phyloP scores from a whole-genome alignment of 495 filamentous ascomycete species.

The Podospora comata region DNA sequence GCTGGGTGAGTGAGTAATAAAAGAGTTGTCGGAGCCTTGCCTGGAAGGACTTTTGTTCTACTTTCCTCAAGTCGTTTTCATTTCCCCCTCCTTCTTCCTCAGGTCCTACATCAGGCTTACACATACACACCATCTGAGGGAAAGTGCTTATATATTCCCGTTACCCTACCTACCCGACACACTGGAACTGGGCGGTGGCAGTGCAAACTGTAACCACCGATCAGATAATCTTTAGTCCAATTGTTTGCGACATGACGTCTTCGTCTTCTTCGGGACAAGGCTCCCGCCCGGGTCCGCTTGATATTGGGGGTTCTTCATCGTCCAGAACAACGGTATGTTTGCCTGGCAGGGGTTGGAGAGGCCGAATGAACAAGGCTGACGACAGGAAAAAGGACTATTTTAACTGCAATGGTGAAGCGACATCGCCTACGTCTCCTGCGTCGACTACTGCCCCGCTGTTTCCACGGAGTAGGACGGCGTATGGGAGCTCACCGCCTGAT shows the following conservation, averaged over 20 bases:
- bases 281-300: constrained; percentile 1
- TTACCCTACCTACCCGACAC: not conserved
- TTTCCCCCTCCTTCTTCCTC: not conserved
- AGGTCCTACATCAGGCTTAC: not conserved
- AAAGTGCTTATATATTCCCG: not conserved
- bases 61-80: not conserved
- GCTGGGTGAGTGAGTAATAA: not conserved
- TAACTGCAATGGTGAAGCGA: not conserved
- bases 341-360: not conserved
- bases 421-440: not conserved
- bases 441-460: not conserved
- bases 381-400: not conserved
- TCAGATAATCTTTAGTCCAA: not conserved
- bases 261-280: constrained; percentile 1
- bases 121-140: constrained; percentile 12
- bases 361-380: not conserved
- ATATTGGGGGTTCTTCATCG: not conserved
- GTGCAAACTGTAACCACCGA: constrained; percentile 16
- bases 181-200: constrained; percentile 18
- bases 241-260: constrained; percentile 9
- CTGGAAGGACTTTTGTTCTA: constrained; percentile 1
- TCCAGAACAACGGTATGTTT: not conserved
- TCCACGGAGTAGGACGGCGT: not conserved
- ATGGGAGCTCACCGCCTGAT: not conserved
- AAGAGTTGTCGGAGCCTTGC: not conserved